Base-by-base conservation (phyloP, 2,329 filamentous ascomycete genomes). In the Xylaria sp. region DNA sequence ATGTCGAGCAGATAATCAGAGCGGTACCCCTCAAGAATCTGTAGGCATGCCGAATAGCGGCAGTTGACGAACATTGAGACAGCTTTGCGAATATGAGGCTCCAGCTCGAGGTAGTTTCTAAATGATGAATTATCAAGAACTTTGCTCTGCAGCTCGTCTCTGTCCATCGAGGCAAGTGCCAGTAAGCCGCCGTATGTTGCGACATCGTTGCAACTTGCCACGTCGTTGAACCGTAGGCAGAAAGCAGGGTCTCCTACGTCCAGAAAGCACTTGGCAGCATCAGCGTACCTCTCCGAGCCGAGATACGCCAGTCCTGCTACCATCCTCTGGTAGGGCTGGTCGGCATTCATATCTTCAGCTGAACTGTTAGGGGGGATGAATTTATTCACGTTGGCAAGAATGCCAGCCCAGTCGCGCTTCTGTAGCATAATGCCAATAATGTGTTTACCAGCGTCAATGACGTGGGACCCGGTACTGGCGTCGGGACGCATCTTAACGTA, bases 71-170 rank as follows among this genome's bases (percentile, higher is more conserved):
- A 99, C 78, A 93, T 91, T 8, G 89, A 89, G 74, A 99, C 92
- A 13, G 96, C 95, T 67, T 94, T 94, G 72, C 96, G 92, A 71
- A 99, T 92, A 76, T 98, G 95, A 3, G 95, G 94, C 80, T 98
- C 96, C 0, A 97, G 86, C 79, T 98, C 96, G 15, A 99, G 87
- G 78, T 96, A 97, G 55, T 88, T 89, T 62, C 96, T 91, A 83
- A 99, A 99, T 12, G 86, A 84, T 41, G 84, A 83, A 77, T 94
- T 97, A 46, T 96, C 93, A 0, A 99, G 87, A 2, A 98, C 94
- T 7, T 85, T 85, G 6, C 82, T 83, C 79, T 96, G 92, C 25
- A 99, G 85, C 70, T 93, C 90, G 8, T 86, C 84, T 57, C 96
- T 89, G 68, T 92, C 88, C 92, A 98, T 97, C 1, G 93, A 94